Conservation (phyloP, 495 filamentous ascomycete genomes). For the Talaromyces thailandensis region DNA sequence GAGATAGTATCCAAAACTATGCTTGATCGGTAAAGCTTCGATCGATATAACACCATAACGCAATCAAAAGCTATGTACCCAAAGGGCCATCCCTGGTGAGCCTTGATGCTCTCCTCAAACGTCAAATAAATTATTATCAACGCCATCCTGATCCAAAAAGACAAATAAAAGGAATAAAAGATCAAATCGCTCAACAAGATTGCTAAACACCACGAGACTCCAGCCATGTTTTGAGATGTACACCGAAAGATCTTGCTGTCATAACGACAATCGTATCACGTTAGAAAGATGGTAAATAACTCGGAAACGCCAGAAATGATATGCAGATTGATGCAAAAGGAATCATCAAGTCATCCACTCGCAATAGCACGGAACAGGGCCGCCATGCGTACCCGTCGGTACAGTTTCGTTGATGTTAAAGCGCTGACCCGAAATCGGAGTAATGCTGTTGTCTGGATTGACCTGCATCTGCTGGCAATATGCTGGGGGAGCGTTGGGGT, state of each 20-base stretch:
- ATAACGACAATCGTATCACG: not conserved
- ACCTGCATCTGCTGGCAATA: slow-evolving; percentile 70
- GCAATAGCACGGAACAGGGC: slow-evolving; percentile 31
- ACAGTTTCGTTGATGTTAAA: not conserved
- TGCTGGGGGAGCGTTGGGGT: slow-evolving; percentile 28
- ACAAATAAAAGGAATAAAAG: not conserved
- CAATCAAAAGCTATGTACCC: not conserved
- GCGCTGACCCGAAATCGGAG: not conserved
- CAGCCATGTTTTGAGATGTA: not conserved
- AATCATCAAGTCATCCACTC: slow-evolving; percentile 25
- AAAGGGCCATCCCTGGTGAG: not conserved
- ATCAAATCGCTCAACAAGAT: not conserved
- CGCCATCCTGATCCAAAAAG: not conserved
- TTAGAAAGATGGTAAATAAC: not conserved
- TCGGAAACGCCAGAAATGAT: not conserved
- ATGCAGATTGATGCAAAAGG: not conserved
- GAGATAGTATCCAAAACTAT: not conserved
- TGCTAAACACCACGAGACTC: not conserved
- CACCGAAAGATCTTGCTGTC: not conserved
- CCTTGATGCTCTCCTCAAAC: not conserved
- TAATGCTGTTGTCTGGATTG: slow-evolving; percentile 35
- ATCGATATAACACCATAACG: not conserved
- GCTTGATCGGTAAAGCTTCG: not conserved
- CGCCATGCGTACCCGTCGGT: not conserved
- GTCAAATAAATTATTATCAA: not conserved